These are phyloP conservation scores for Salicornia ramosissima DNA, from an alignment of 148 eudicot genomes.

Conservation along the genomic window DNA sequence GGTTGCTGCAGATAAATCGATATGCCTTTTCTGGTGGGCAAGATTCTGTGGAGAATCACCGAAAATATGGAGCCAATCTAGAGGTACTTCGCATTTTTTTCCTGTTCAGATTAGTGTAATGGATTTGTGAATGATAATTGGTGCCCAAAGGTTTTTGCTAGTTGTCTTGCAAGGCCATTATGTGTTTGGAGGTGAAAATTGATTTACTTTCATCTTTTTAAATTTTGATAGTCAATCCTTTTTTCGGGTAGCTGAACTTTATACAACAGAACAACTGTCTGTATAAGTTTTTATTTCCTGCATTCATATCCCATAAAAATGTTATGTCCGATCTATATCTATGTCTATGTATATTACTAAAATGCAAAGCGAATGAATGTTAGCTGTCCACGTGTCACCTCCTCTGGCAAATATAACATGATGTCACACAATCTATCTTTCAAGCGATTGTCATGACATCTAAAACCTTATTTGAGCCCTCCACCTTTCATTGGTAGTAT, in stretches of 20 bases:
- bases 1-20: conserved; percentile 55
- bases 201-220: background rate
- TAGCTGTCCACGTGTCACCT: background rate
- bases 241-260: background rate
- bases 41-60: conserved; percentile 87
- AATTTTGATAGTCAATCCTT: background rate
- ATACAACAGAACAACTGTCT: background rate
- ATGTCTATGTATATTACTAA: too few relatives aligned
- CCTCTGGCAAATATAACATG: background rate
- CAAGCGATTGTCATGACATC: too few relatives aligned
- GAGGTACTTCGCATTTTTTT: conserved; percentile 46
- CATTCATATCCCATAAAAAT: background rate
- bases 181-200: conserved; percentile 1
- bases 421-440: too few relatives aligned
- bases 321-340: too few relatives aligned
- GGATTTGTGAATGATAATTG: background rate
- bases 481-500: too few relatives aligned
- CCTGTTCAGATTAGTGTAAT: background rate
- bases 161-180: background rate
- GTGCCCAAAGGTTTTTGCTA: background rate
- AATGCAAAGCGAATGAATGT: too few relatives aligned
- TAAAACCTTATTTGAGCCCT: too few relatives aligned
- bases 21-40: conserved; percentile 99
- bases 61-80: conserved; percentile 82
- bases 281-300: background rate